Evolutionary conservation across 495 filamentous ascomycete species (phyloP).

Genomic region (Penicillium flavigenum): DNA sequence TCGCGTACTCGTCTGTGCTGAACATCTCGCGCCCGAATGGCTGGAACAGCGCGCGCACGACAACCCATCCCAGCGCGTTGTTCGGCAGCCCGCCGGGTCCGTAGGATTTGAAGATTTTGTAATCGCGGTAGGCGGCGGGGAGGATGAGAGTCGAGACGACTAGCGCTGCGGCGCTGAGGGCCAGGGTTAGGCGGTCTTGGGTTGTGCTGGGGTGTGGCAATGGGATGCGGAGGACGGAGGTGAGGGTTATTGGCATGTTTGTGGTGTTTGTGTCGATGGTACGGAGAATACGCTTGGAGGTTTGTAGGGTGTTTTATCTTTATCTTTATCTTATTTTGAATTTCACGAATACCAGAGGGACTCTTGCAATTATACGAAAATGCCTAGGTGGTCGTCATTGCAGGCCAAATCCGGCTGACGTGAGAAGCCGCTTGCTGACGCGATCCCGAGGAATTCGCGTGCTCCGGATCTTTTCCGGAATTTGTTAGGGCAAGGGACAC

Average conservation of each 20-base stretch:
- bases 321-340: background rate
- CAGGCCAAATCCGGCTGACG: slow-evolving; percentile 3
- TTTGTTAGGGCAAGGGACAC: background rate
- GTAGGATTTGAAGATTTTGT: slow-evolving; percentile 33
- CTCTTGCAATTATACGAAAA: background rate
- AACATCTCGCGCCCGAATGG: slow-evolving; percentile 36
- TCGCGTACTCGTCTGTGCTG: slow-evolving; percentile 31
- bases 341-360: background rate
- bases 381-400: background rate
- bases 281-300: background rate
- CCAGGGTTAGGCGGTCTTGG: slow-evolving; percentile 19
- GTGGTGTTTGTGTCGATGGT: background rate
- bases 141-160: slow-evolving; percentile 25
- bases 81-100: slow-evolving; percentile 36
- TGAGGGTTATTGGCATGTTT: slow-evolving; percentile 19
- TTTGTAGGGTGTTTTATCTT: background rate
- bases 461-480: background rate
- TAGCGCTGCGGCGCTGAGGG: slow-evolving; percentile 24
- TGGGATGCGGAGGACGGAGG: slow-evolving; percentile 13
- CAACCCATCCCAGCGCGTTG: slow-evolving; percentile 38
- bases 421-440: slow-evolving; percentile 5
- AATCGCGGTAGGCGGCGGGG: slow-evolving; percentile 35
- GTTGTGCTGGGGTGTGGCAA: slow-evolving; percentile 11
- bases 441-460: slow-evolving; percentile 9
- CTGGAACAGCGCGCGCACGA: slow-evolving; percentile 27